Base-by-base conservation (phyloP, 2,329 filamentous ascomycete genomes). In the Orbilia javanica region DNA sequence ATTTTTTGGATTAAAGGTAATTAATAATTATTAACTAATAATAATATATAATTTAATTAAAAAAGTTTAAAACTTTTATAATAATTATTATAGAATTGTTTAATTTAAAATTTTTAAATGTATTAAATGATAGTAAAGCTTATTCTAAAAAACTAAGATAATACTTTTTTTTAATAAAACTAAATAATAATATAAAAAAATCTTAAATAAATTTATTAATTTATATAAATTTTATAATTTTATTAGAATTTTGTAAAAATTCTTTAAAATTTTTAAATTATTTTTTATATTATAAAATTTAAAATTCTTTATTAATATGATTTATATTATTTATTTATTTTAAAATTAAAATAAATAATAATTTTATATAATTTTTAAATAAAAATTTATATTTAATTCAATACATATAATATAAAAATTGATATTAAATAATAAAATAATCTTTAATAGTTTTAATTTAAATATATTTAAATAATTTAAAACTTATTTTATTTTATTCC, bases 331-430 rank as follows among this genome's bases (percentile, higher is more conserved):
- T 4, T 2, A 48, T 50, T 31, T 65, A 11, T 15, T 48, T 11
- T 29, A 10, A 31, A 25, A 18, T 66, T 34, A 52, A 36, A 66
- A 52, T 18, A 52, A 50, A 66, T 20, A 65, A 50, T 31, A n/a
- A n/a, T 39, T 66, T 2, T 18, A 11, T 66, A 52, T 25, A 18
- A 52, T 50, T 52, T 22, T 2, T 50, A 22, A 66, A 66, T 34
- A 50, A 25, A 52, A 52, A 66, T 3, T 25, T 44, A 27, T 66
- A 2, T 52, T 25, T 50, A 39, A 13, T 66, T 50, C 36, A 6
- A 22, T 52, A 66, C 4, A 66, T n/a, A 66, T 66, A 66, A 36
- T 25, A 66, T 22, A 66, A 22, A 13, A 66, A 66, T n/a, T 66
- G 25, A 25, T 1, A 15, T n/a, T 25, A 66, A 52, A 66, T 39